Percentiles rank a stretch among this genome's conserved stretches.
Conservation (phyloP, 768 basidiomycete species). For the Daedalea quercina region DNA sequence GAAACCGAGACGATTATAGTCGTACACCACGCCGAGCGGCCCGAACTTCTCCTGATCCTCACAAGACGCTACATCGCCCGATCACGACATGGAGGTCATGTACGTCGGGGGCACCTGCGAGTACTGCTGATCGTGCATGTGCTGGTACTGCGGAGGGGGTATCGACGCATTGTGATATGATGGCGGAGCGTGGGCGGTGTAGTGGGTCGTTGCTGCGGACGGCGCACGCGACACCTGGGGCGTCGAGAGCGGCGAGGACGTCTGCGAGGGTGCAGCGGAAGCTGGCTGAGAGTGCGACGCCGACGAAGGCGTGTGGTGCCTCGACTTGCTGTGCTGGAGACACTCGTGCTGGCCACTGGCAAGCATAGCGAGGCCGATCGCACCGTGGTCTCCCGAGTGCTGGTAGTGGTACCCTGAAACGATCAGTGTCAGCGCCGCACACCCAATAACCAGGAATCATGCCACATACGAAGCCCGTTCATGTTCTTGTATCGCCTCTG, state of each 20-base stretch:
- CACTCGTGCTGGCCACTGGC: constrained; percentile 68
- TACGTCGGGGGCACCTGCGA: constrained; percentile 3
- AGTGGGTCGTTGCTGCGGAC: neutral
- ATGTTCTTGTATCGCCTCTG: constrained; percentile 94
- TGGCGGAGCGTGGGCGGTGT: constrained; percentile 3
- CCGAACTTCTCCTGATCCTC: neutral
- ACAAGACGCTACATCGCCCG: neutral
- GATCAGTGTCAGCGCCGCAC: constrained; percentile 2
- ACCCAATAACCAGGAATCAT: constrained; percentile 1
- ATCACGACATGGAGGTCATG: constrained; percentile 6
- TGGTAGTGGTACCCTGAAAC: constrained; percentile 79
- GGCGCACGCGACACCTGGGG: constrained; percentile 10
- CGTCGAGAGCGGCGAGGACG: constrained; percentile 13
- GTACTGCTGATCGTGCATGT: constrained; percentile 2
- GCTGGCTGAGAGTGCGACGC: constrained; percentile 4
- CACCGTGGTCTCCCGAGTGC: constrained; percentile 93
- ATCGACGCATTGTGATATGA: constrained; percentile 3
- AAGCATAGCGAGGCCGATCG: constrained; percentile 77
- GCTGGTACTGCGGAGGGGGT: constrained; percentile 3
- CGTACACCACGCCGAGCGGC: neutral
- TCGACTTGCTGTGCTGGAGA: constrained; percentile 26
- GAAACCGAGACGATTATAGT: neutral
- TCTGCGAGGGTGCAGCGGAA: constrained; percentile 4
- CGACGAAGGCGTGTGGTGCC: constrained; percentile 18
- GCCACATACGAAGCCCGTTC: constrained; percentile 69